Conservation (phyloP, 768 basidiomycete species). For the Holtermannia corniformis region DNA sequence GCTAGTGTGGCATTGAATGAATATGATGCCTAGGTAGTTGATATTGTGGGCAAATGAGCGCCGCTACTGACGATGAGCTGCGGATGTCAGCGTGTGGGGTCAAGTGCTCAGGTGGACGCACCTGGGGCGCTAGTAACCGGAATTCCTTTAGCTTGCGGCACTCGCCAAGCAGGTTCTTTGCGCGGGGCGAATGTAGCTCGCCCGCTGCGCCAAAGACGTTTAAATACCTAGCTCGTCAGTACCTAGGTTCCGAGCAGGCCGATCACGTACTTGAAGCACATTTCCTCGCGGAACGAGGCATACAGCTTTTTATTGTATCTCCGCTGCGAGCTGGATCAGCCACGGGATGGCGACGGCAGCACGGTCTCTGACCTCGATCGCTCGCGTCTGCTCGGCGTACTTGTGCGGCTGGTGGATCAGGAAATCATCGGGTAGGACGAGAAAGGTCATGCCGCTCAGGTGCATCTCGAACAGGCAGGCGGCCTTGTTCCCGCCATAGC, state of each 20-base stretch:
- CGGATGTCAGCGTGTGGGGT: too few relatives aligned
- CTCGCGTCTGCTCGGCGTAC: too few relatives aligned
- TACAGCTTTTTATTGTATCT: not conserved
- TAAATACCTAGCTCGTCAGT: not conserved
- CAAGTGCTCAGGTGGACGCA: too few relatives aligned
- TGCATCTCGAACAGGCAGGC: conserved; percentile 88
- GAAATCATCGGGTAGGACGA: conserved; percentile 77
- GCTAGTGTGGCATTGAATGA: too few relatives aligned
- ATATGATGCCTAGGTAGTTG: too few relatives aligned
- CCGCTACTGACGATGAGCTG: too few relatives aligned
- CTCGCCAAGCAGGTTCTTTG: not conserved
- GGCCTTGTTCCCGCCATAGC: conserved; percentile 87
- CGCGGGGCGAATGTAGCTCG: not conserved
- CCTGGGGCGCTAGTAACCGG: not conserved
- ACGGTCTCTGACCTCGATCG: too few relatives aligned
- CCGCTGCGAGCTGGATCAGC: too few relatives aligned
- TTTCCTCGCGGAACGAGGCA: not conserved
- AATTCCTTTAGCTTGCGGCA: conserved; percentile 1
- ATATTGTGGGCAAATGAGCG: too few relatives aligned
- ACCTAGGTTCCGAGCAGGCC: not conserved
- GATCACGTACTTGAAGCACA: not conserved
- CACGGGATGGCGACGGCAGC: too few relatives aligned
- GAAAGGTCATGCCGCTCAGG: conserved; percentile 71
- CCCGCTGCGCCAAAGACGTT: not conserved
- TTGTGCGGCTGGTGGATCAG: conserved; percentile 84